Evolutionary conservation across 345 rosid species (phyloP), one percentile per base, ranked within the genome.

Genomic region (Ailanthus altissimus): DNA sequence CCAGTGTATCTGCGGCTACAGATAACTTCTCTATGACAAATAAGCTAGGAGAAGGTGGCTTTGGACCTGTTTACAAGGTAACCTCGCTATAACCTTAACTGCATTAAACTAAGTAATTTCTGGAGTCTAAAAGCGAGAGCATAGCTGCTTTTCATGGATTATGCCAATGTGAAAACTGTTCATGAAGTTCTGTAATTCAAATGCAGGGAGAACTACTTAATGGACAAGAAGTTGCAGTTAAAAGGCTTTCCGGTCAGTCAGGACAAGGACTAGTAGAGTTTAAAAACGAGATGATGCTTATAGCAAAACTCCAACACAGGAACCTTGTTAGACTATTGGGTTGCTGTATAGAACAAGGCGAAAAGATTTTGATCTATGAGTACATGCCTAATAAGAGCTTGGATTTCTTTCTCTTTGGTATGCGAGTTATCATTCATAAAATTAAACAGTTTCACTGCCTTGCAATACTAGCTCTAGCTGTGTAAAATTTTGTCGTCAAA

Each of bases 281-380:
- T 63, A 83, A 61, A 61, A 83, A 83, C 8, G 84, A 83, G 72
- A 83, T 77, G 7, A 4, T 74, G 1, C 42, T 83, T 0, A 65
- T 80, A 4, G 81, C 84, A 4, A 78, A 76, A 64, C 83, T 81
- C 50, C 86, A 81, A 67, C 86, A 83, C 72, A 78, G 78, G n/a
- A 85, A 85, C 76, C 81, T 83, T 53, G 88, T 85, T 1, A 78
- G 68, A 56, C 78, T 85, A 53, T 62, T 81, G 18, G 88, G 84
- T 20, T 85, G 79, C 65, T 81, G 88, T 77, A 60, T 85, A n/a
- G 65, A 78, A 18, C 64, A 63, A 25, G 79, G 68, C 5, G 45
- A 66, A n/a, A 66, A 8, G n/a, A 6, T 53, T 18, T 1, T 53
- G 9, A 53, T 53, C 5, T 53, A 53, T 18, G 58, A 18, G 8